Conservation (phyloP, 768 basidiomycete species). For the Panaeolus papilionaceus region DNA sequence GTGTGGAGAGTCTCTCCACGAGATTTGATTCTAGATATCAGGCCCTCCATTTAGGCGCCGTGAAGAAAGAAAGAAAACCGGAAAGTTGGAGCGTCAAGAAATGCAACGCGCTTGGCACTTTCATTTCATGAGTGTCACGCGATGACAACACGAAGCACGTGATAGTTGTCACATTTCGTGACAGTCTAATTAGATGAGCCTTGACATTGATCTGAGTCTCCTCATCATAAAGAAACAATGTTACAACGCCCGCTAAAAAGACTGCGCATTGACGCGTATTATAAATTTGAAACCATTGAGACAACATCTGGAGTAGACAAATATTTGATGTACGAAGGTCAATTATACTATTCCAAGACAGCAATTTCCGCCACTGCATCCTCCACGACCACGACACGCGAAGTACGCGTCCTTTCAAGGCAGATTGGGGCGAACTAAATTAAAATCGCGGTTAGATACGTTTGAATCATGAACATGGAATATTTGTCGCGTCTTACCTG, state of each 20-base stretch:
- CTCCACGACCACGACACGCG: background rate
- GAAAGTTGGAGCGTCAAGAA: background rate
- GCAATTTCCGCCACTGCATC: no score
- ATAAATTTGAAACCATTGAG: no score
- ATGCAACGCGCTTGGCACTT: background rate
- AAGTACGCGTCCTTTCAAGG: background rate
- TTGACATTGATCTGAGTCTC: no score
- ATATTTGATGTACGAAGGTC: no score
- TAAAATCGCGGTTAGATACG: background rate
- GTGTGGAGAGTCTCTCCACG: background rate
- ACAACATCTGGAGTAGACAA: no score
- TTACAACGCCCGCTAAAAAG: no score
- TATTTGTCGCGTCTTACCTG: slow-evolving; percentile 34
- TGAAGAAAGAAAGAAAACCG: background rate
- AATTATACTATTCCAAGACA: no score
- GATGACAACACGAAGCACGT: slow-evolving; percentile 6
- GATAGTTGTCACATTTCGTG: background rate
- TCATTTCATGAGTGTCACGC: slow-evolving; percentile 10
- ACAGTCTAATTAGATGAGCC: background rate
- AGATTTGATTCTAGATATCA: background rate
- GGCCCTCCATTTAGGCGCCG: slow-evolving; percentile 1
- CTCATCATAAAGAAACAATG: no score
- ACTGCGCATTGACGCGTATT: no score
- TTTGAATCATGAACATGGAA: background rate
- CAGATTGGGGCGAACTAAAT: slow-evolving; percentile 5